These are phyloP conservation scores for Citropsis articulata DNA, from an alignment of 345 rosid genomes.

Conservation along the genomic window DNA sequence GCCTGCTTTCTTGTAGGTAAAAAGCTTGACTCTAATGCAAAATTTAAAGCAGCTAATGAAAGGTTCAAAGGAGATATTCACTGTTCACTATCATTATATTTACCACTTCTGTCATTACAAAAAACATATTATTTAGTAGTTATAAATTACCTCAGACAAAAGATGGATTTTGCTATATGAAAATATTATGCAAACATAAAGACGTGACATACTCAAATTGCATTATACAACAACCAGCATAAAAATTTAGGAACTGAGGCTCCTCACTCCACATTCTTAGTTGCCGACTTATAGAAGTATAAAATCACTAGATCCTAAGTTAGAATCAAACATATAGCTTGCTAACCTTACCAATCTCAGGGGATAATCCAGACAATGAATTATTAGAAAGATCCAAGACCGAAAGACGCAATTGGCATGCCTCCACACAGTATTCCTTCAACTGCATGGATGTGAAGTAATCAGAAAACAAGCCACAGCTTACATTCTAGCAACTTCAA, in stretches of 20 bases:
- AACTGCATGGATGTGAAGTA: constrained; percentile 46
- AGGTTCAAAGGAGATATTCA: background rate
- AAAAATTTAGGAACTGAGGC: background rate
- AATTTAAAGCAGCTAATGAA: background rate
- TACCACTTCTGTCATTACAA: too few species aligned
- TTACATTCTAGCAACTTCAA: too few species aligned
- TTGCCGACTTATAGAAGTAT: background rate
- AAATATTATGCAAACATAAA: background rate
- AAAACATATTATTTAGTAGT: background rate
- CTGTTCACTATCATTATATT: background rate
- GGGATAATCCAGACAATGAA: constrained; percentile 79
- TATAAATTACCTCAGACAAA: background rate
- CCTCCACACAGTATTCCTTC: constrained; percentile 80
- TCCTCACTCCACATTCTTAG: background rate
- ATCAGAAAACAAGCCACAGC: constrained; percentile 15
- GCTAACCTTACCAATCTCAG: constrained; percentile 73
- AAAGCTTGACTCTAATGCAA: background rate
- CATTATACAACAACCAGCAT: background rate
- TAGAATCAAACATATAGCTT: constrained; percentile 10
- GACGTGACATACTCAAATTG: background rate
- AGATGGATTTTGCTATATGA: background rate
- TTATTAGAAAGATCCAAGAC: constrained; percentile 93
- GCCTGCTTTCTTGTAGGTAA: background rate
- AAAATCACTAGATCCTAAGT: background rate
- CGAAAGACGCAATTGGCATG: constrained; percentile 67